Evolutionary conservation across 352 stramenopile genomes (phyloP).

Genomic region (Phytopythium aichiense): DNA sequence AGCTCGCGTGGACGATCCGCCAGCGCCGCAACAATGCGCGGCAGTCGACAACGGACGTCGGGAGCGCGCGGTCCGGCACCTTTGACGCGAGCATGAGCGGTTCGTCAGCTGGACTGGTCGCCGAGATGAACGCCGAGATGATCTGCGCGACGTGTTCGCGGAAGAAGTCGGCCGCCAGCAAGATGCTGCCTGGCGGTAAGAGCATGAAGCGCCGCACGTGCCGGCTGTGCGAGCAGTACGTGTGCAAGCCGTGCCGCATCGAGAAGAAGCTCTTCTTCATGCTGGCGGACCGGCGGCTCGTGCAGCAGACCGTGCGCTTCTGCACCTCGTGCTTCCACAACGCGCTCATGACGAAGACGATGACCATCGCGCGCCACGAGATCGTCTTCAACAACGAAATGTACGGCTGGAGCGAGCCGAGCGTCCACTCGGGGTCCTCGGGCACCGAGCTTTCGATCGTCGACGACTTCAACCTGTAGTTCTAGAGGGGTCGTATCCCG

Average conservation of each 20-base stretch:
- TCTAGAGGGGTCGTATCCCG: slow-evolving; percentile 6
- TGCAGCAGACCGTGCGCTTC: slow-evolving; percentile 20
- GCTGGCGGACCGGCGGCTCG: slow-evolving; percentile 16
- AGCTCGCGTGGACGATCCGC: slow-evolving; percentile 23
- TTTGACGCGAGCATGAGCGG: not conserved
- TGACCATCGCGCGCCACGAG: slow-evolving; percentile 13
- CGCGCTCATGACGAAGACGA: slow-evolving; percentile 13
- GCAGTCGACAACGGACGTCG: slow-evolving; percentile 4
- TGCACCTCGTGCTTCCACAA: slow-evolving; percentile 16
- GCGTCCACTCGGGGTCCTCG: slow-evolving; percentile 13
- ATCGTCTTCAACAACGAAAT: slow-evolving; percentile 17
- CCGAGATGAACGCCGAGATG: slow-evolving; percentile 7
- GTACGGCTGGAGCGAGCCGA: slow-evolving; percentile 21
- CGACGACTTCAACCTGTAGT: slow-evolving; percentile 19
- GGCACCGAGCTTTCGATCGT: slow-evolving; percentile 23
- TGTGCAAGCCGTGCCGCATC: slow-evolving; percentile 19
- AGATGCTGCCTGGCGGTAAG: slow-evolving; percentile 10
- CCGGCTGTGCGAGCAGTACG: slow-evolving; percentile 14
- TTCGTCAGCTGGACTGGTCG: not conserved
- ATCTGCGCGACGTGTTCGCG: slow-evolving; percentile 19
- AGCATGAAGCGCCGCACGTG: slow-evolving; percentile 16
- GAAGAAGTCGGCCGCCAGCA: slow-evolving; percentile 16
- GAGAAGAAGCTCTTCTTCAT: slow-evolving; percentile 24
- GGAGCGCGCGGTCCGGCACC: not conserved
- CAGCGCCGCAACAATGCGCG: slow-evolving; percentile 11